Conservation (phyloP, 257 asterid genomes). For the Ilex asprella region DNA sequence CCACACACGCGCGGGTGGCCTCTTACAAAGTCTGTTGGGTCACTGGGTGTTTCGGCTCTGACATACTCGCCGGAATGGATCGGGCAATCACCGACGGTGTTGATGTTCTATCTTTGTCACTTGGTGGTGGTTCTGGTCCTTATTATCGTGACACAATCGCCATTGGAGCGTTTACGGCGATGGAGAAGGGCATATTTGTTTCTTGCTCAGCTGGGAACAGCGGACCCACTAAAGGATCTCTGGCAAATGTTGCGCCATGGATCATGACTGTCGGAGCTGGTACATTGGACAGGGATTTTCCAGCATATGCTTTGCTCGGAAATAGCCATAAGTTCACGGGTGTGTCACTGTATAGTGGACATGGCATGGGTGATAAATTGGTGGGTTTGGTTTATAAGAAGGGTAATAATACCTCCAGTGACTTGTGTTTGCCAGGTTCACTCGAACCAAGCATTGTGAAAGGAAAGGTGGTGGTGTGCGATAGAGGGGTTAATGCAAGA, state of each 20-base stretch:
- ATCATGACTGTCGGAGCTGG: conserved; percentile 52
- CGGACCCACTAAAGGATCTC: conserved; percentile 32
- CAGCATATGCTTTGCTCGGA: conserved; percentile 32
- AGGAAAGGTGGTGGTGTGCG: conserved; percentile 40
- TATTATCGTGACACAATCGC: conserved; percentile 43
- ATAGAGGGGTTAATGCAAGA: conserved; percentile 36
- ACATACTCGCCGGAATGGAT: conserved; percentile 41
- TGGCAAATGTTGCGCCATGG: conserved; percentile 49
- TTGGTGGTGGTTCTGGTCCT: conserved; percentile 49
- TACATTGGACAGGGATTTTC: conserved; percentile 41
- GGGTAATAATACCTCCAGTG: conserved; percentile 15
- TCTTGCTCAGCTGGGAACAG: conserved; percentile 46
- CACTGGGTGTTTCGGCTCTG: conserved; percentile 40
- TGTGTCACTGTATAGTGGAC: conserved; percentile 37
- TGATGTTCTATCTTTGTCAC: conserved; percentile 33
- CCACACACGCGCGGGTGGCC: conserved; percentile 35
- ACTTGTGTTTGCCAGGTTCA: conserved; percentile 33
- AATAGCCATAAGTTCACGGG: conserved; percentile 25
- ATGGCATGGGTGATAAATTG: conserved; percentile 18
- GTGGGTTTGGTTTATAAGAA: conserved; percentile 22
- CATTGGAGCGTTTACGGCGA: conserved; percentile 40
- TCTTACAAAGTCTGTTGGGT: conserved; percentile 39
- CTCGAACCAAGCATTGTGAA: conserved; percentile 28
- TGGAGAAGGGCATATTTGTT: conserved; percentile 35
- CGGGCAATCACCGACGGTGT: conserved; percentile 43